Evolutionary conservation across 139 green algal genomes (phyloP).

Genomic region (Nannochloris sp.): DNA sequence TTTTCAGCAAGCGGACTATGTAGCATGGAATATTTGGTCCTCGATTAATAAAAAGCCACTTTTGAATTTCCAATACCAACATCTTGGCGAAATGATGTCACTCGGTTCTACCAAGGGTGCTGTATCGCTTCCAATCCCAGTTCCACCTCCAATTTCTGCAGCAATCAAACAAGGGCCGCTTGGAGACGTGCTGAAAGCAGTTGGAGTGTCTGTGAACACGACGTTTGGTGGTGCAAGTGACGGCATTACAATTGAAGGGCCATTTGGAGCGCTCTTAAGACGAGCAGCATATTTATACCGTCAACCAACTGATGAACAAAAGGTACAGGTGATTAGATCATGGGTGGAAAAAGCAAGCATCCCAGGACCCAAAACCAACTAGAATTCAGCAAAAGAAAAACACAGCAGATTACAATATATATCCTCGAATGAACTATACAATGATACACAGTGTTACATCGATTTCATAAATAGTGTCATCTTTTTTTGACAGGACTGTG

Average conservation of each 20-base stretch:
- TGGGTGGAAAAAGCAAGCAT: slow-evolving; percentile 42
- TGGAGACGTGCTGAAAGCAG: slow-evolving; percentile 46
- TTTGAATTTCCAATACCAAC: slow-evolving; percentile 94
- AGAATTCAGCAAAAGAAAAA: not conserved
- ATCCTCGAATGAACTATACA: not conserved
- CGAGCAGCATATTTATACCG: slow-evolving; percentile 85
- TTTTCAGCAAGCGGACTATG: slow-evolving; percentile 97
- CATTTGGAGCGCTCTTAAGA: slow-evolving; percentile 59
- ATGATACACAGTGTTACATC: not conserved
- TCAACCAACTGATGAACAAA: slow-evolving; percentile 85
- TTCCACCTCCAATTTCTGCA: slow-evolving; percentile 20
- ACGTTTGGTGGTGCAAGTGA: slow-evolving; percentile 9
- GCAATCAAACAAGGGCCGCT: slow-evolving; percentile 44
- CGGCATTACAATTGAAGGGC: slow-evolving; percentile 71
- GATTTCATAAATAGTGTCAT: not conserved
- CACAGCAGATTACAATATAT: not conserved
- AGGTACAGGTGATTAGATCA: slow-evolving; percentile 44
- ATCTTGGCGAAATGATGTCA: slow-evolving; percentile 95
- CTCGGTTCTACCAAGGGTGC: slow-evolving; percentile 67
- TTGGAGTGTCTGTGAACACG: slow-evolving; percentile 32
- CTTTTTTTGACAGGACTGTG: too few relatives aligned
- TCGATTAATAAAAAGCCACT: slow-evolving; percentile 75
- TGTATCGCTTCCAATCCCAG: slow-evolving; percentile 65
- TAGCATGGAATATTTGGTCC: slow-evolving; percentile 96
- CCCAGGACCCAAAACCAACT: not conserved